Conservation (phyloP, 331 rosid species). For the Stylosanthes scabra region DNA sequence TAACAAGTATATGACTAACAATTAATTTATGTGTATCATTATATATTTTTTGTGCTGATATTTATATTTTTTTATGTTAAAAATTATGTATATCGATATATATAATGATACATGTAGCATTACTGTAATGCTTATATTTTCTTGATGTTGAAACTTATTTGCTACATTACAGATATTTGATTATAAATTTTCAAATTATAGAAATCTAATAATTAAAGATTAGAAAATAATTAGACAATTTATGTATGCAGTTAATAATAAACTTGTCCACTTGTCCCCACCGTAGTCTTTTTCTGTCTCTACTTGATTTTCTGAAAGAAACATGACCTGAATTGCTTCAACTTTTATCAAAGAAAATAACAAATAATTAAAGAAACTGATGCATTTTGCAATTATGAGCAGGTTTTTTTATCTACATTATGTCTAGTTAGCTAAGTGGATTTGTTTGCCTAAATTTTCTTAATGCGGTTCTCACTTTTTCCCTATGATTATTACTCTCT, state of each 20-base stretch:
- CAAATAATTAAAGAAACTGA: conserved; percentile 37
- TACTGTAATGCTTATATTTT: too few species aligned
- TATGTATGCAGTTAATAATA: conserved; percentile 5
- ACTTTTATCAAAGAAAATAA: conserved; percentile 28
- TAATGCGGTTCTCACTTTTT: conserved; percentile 46
- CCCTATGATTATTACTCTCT: conserved; percentile 21
- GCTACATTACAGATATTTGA: too few species aligned
- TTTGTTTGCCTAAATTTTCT: conserved; percentile 14
- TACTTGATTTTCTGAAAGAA: conserved; percentile 39
- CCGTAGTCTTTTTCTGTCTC: conserved; percentile 11
- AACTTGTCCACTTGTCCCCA: conserved; percentile 13
- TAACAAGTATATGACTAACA: too few species aligned
- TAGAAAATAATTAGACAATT: not conserved
- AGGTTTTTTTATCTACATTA: conserved; percentile 16
- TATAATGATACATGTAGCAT: too few species aligned
- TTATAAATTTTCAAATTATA: too few species aligned
- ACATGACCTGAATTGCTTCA: conserved; percentile 36
- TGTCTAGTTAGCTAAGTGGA: conserved; percentile 40
- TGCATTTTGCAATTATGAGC: conserved; percentile 37
- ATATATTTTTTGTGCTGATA: too few species aligned
- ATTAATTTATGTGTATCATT: too few species aligned
- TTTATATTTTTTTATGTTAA: too few species aligned
- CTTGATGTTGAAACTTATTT: too few species aligned
- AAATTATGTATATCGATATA: too few species aligned
- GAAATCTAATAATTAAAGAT: not conserved